Evolutionary conservation across 2,329 filamentous ascomycete genomes (phyloP).

Genomic region (Aulographum hederae): DNA sequence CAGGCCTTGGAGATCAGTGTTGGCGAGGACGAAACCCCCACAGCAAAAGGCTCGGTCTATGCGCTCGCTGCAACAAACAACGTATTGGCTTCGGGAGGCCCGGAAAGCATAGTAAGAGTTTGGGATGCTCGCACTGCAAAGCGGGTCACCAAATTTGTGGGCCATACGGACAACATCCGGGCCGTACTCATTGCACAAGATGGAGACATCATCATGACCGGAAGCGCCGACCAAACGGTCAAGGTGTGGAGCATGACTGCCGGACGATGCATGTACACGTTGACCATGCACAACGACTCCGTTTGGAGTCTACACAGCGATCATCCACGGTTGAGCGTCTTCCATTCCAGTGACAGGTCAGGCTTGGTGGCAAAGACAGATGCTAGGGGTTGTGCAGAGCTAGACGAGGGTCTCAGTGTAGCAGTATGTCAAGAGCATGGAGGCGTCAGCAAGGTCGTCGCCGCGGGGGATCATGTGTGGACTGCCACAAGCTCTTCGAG

Average conservation of each 20-base stretch:
- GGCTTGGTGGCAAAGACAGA: constrained; percentile 95
- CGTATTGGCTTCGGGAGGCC: constrained; percentile 79
- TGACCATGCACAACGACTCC: constrained; percentile 98
- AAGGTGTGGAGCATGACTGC: constrained; percentile 96
- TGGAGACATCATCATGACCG: constrained; percentile 82
- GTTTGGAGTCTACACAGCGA: constrained; percentile 92
- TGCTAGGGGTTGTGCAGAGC: constrained; percentile 52
- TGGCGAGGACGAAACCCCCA: constrained; percentile 57
- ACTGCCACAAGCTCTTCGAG: constrained; percentile 79
- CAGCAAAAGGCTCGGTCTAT: constrained; percentile 88
- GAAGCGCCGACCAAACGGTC: constrained; percentile 89
- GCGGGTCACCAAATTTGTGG: constrained; percentile 87
- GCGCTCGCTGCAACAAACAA: constrained; percentile 64
- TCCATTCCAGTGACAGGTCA: constrained; percentile 87
- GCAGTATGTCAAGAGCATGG: constrained; percentile 88
- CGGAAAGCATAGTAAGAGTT: constrained; percentile 78
- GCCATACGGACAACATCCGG: constrained; percentile 86
- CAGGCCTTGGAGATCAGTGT: constrained; percentile 77
- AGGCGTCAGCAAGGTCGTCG: constrained; percentile 47
- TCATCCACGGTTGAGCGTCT: constrained; percentile 66
- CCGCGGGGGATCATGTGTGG: constrained; percentile 64
- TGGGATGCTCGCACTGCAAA: constrained; percentile 85
- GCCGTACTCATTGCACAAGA: constrained; percentile 78
- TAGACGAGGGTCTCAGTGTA: constrained; percentile 77
- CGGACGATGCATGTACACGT: constrained; percentile 89